phyloP scores from a whole-genome alignment of 1,284 basidiomycete genomes.

The Tilletia setariae region DNA sequence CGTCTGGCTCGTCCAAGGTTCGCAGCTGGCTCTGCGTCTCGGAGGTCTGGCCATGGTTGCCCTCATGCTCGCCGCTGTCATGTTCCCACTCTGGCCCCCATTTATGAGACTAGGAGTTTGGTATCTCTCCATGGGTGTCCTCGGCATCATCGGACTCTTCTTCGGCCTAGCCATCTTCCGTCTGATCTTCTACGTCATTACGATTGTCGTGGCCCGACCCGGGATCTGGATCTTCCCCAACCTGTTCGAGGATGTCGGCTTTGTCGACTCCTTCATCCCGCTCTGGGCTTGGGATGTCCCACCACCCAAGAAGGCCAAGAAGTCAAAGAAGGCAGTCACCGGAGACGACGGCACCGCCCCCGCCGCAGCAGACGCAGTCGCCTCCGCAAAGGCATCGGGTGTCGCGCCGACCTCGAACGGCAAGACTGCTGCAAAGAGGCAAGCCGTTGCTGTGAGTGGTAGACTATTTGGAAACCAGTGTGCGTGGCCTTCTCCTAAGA shows the following conservation, averaged over 20 bases:
- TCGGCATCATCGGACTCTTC: slow-evolving; percentile 85
- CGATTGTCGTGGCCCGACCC: slow-evolving; percentile 77
- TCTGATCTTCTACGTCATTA: slow-evolving; percentile 89
- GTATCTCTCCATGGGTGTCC: slow-evolving; percentile 84
- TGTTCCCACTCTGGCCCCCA: slow-evolving; percentile 98
- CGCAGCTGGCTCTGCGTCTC: slow-evolving; percentile 87
- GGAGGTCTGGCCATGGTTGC: slow-evolving; percentile 87
- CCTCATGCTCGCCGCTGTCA: slow-evolving; percentile 91
- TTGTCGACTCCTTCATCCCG: slow-evolving; percentile 97
- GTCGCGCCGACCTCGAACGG: not conserved
- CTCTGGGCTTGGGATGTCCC: slow-evolving; percentile 96
- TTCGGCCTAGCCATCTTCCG: slow-evolving; percentile 87
- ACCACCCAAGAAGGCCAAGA: slow-evolving; percentile 64
- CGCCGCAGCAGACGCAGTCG: not conserved
- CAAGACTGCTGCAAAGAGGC: not conserved
- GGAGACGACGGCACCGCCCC: not conserved
- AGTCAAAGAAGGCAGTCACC: slow-evolving; percentile 25
- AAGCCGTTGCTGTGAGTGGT: not conserved
- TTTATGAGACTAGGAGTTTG: slow-evolving; percentile 91
- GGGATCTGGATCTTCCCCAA: slow-evolving; percentile 99
- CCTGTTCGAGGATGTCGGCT: slow-evolving; percentile 96
- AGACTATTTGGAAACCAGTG: not conserved
- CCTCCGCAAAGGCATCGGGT: not conserved
- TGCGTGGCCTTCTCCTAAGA: not conserved
- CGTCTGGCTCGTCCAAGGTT: slow-evolving; percentile 95